Conservation (phyloP, 768 basidiomycete species). For the Paxillus involutus region DNA sequence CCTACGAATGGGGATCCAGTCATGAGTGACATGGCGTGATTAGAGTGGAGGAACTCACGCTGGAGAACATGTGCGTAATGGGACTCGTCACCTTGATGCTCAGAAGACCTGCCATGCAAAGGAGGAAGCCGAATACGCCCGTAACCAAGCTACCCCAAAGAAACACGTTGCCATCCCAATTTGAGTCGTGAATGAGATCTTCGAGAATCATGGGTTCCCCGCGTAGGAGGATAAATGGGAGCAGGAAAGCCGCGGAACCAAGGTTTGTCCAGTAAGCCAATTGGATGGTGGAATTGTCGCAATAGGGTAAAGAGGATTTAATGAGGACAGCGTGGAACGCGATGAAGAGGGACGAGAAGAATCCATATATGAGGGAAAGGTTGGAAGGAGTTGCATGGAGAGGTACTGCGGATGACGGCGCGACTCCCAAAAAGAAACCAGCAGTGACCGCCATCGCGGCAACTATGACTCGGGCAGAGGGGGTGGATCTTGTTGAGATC, state of each 20-base stretch:
- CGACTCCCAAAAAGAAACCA: conserved; percentile 78
- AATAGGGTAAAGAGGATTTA: conserved; percentile 66
- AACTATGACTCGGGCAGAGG: conserved; percentile 52
- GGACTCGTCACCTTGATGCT: conserved; percentile 84
- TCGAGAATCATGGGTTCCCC: conserved; percentile 50
- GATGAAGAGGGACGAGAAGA: conserved; percentile 73
- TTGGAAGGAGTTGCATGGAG: conserved; percentile 44
- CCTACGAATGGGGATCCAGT: conserved; percentile 39
- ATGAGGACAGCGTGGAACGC: conserved; percentile 75
- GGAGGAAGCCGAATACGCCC: conserved; percentile 78
- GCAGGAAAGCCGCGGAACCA: conserved; percentile 63
- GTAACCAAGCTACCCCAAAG: conserved; percentile 67
- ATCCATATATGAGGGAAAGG: conserved; percentile 65
- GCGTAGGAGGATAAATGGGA: conserved; percentile 58
- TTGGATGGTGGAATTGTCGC: conserved; percentile 70
- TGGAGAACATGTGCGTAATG: conserved; percentile 84
- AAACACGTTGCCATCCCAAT: conserved; percentile 56
- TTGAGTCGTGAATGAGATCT: conserved; percentile 35
- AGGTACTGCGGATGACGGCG: conserved; percentile 51
- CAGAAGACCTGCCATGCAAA: conserved; percentile 75
- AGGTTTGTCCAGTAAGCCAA: conserved; percentile 80
- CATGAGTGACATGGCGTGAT: not conserved
- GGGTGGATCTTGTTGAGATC: conserved; percentile 50
- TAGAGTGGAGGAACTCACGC: conserved; percentile 42
- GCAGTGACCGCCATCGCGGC: conserved; percentile 65